Base-by-base conservation (phyloP, 306 rosid species). In the Parietaria judaica region DNA sequence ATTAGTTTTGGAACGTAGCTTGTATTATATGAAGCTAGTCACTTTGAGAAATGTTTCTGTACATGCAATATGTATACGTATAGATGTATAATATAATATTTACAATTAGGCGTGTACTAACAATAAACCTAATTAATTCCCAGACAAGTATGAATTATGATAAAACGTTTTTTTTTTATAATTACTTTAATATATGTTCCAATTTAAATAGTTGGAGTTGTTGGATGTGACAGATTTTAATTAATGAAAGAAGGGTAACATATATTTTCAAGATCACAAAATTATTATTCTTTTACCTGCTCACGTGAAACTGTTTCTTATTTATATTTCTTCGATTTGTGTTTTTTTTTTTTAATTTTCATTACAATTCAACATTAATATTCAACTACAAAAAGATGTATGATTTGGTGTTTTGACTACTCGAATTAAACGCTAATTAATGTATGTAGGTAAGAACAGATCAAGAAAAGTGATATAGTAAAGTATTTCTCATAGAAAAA, bases 251-350 rank as follows among this genome's bases (percentile, higher is more conserved):
- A 12, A 55, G 49, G 36, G 63, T 59, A 59, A 8, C 12, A 10
- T 17, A 14, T 10, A 35, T 15, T 60, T 17, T 60, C 36, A 60
- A 45, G 35, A 41, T 41, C 36, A 38, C 36, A 17, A 36, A 36
- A 7, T 12, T 4, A 7, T 11, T 38, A 41, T 61, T 58, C 38
- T n/a, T 34, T 65, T 36, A 14, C 70, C 39, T 51, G 43, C 63
- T 63, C 85, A 83, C 76, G 83, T 83, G 89, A 64, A 70, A 72
- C 52, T 80, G 83, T 70, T 79, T 83, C 70, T 56, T 51, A 4
- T 8, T 39, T 41, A 46, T 50, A n/a, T 38, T 53, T 56, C 61
- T 58, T 44, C 49, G 44, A 38, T 45, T 41, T 5, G 23, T 35
- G 35, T 14, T 11, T 58, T 49, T 50, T 5, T 41, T 41, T 5